Evolutionary conservation across 2,329 filamentous ascomycete genomes (phyloP).

Genomic region (Ophiobolus disseminans): DNA sequence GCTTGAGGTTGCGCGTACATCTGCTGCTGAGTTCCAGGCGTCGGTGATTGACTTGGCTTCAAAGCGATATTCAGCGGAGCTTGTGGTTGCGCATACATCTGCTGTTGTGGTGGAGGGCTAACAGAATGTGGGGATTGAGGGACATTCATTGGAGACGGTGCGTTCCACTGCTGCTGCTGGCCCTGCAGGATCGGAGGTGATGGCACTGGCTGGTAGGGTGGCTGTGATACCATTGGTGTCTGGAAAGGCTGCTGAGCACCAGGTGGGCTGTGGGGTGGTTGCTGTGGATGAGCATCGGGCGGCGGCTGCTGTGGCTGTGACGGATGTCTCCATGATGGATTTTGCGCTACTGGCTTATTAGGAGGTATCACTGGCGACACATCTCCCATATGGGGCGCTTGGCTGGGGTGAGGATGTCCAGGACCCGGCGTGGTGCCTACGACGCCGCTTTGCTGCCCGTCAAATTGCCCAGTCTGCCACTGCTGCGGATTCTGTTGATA

Average conservation of each 20-base stretch:
- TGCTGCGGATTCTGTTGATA: constrained; percentile 7
- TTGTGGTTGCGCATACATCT: constrained; percentile 13
- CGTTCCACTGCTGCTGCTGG: constrained; percentile 34
- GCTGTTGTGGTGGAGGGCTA: constrained; percentile 21
- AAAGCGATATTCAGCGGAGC: constrained; percentile 13
- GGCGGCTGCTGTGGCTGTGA: constrained; percentile 6
- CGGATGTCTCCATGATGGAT: constrained; percentile 14
- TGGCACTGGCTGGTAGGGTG: constrained; percentile 18
- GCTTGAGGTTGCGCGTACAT: no score
- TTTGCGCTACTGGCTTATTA: constrained; percentile 10
- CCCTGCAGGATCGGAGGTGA: constrained; percentile 16
- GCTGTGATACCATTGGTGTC: no score
- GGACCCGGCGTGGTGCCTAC: constrained; percentile 20
- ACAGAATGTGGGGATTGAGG: constrained; percentile 15
- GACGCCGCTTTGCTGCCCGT: constrained; percentile 40
- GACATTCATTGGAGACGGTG: constrained; percentile 21
- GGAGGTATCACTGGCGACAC: constrained; percentile 16
- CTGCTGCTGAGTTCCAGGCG: constrained; percentile 19
- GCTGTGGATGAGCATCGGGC: constrained; percentile 9
- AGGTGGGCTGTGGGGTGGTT: constrained; percentile 12
- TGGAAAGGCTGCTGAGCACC: constrained; percentile 1
- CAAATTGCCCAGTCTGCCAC: constrained; percentile 16
- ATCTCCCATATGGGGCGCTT: constrained; percentile 16
- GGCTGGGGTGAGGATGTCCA: constrained; percentile 9
- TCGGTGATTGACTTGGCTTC: constrained; percentile 18